Conservation (phyloP, 352 stramenopile species). For the Phytophthora hybrid region DNA sequence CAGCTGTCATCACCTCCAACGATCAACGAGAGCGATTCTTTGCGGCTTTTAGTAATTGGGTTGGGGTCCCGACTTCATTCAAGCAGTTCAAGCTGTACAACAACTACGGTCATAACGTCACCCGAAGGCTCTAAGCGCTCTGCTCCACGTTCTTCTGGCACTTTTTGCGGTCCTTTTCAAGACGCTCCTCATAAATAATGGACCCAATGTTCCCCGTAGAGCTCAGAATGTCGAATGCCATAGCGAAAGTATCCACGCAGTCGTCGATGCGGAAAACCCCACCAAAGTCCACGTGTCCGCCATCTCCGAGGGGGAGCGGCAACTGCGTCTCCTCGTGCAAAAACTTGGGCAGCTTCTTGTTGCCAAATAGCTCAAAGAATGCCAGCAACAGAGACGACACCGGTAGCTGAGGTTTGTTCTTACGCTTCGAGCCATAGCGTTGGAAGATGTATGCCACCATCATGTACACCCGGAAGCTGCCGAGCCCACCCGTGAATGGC, state of each 20-base stretch:
- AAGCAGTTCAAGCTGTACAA: conserved; percentile 53
- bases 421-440: conserved; percentile 14
- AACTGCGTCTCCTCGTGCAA: conserved; percentile 62
- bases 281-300: conserved; percentile 59
- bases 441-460: conserved; percentile 82
- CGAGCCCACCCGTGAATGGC: conserved; percentile 77
- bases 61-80: conserved; percentile 39
- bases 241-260: conserved; percentile 74
- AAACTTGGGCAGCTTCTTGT: conserved; percentile 59
- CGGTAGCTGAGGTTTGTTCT: conserved; percentile 22
- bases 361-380: conserved; percentile 79
- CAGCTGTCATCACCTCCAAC: conserved; percentile 17
- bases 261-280: conserved; percentile 74
- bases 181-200: conserved; percentile 70
- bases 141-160: conserved; percentile 31
- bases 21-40: conserved; percentile 40
- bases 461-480: conserved; percentile 84
- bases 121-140: not conserved
- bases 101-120: not conserved
- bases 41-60: conserved; percentile 44
- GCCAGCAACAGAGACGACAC: conserved; percentile 47
- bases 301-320: conserved; percentile 47
- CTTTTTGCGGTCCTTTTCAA: conserved; percentile 55
- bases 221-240: conserved; percentile 67
- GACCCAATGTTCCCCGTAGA: conserved; percentile 56